Conservation (phyloP, 2,329 filamentous ascomycete genomes). For the Rhynchosporium graminicola region DNA sequence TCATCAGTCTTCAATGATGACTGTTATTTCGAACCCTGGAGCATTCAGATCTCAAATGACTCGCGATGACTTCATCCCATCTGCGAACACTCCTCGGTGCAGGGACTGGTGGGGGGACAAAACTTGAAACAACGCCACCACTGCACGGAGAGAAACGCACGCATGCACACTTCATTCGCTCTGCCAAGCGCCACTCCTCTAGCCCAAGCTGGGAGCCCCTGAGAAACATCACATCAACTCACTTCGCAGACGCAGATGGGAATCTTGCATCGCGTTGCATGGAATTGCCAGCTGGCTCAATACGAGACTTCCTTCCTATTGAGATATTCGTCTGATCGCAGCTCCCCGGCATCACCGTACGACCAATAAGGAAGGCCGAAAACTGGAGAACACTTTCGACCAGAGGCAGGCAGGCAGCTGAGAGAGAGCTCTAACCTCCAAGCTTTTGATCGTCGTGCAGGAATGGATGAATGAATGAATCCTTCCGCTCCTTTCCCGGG, state of each 20-base stretch:
- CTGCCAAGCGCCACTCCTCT: background rate
- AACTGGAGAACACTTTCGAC: background rate
- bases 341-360: background rate
- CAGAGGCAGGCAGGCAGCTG: background rate
- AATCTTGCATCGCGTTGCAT: background rate
- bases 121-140: constrained; percentile 15
- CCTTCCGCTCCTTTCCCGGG: constrained; percentile 3
- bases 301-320: background rate
- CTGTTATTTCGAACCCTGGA: no score
- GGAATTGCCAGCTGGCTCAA: background rate
- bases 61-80: background rate
- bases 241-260: background rate
- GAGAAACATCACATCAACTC: constrained; percentile 2
- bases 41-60: background rate
- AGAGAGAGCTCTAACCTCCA: background rate
- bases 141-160: constrained; percentile 15
- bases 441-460: background rate
- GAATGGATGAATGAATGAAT: background rate
- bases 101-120: background rate
- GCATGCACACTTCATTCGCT: background rate
- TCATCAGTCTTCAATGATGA: background rate
- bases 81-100: background rate
- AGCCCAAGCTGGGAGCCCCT: constrained; percentile 8
- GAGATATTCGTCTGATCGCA: background rate
- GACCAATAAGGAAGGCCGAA: background rate